Conservation (phyloP, 768 basidiomycete species). For the Rossbeevera mucosa region DNA sequence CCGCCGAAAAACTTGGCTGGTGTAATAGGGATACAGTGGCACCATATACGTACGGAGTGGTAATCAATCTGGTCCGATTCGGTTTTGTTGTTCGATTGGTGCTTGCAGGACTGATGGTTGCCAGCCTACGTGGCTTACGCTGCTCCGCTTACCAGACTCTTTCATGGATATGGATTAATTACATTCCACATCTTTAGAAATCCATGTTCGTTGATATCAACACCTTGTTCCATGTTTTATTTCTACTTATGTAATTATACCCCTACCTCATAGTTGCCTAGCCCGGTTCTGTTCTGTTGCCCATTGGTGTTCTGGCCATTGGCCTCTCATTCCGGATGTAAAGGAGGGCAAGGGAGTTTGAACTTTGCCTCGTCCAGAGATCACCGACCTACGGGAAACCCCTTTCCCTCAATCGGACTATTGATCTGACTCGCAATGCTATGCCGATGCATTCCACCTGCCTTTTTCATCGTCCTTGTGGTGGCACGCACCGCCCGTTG, state of each 20-base stretch:
- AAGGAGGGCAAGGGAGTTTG: neutral
- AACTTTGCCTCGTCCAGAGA: neutral
- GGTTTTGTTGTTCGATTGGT: neutral
- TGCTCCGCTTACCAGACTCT: too few relatives aligned
- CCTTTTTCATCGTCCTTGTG: conserved; percentile 14
- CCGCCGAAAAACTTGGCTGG: neutral
- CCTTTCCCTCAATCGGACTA: conserved; percentile 62
- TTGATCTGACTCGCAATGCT: conserved; percentile 78
- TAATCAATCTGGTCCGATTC: neutral
- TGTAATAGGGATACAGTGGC: too few relatives aligned
- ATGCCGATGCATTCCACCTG: conserved; percentile 52
- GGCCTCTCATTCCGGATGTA: neutral
- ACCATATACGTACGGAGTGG: neutral
- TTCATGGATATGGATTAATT: too few relatives aligned
- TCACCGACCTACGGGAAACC: conserved; percentile 40
- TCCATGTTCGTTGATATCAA: too few relatives aligned
- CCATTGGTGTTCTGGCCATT: too few relatives aligned
- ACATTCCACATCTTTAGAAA: too few relatives aligned
- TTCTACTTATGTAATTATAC: too few relatives aligned
- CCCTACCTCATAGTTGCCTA: too few relatives aligned
- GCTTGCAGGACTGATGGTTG: neutral
- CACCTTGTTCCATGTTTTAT: too few relatives aligned
- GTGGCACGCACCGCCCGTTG: conserved; percentile 3
- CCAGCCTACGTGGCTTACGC: too few relatives aligned
- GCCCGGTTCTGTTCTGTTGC: too few relatives aligned